Conservation (phyloP, 257 asterid species). For the Scutellaria minor region DNA sequence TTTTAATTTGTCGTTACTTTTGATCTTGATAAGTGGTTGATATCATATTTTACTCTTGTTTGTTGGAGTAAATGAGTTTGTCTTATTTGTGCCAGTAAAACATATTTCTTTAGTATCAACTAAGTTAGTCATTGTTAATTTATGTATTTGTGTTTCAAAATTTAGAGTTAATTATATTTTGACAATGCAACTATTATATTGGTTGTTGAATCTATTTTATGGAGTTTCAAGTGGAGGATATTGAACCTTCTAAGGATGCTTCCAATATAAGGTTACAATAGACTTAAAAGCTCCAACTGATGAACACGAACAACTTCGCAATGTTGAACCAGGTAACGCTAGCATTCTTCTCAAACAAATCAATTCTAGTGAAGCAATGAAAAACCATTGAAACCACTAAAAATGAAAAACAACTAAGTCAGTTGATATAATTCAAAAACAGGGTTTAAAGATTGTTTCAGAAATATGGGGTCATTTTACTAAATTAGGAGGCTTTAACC, state of each 20-base stretch:
- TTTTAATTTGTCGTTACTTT: no score
- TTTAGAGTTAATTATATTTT: no score
- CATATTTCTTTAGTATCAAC: no score
- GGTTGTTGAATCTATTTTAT: no score
- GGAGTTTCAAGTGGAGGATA: neutral
- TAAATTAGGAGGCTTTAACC: neutral
- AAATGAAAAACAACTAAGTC: neutral
- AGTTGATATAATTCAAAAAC: no score
- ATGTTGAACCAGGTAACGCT: neutral
- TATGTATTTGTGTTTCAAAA: no score
- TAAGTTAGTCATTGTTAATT: no score
- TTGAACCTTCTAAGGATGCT: neutral
- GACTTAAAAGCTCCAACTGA: neutral
- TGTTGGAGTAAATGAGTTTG: no score
- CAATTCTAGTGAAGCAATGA: neutral
- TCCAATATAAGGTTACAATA: neutral
- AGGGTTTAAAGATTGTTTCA: neutral
- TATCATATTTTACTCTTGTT: no score
- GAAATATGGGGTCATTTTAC: neutral
- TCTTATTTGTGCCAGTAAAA: no score
- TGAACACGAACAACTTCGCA: neutral
- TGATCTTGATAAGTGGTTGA: no score
- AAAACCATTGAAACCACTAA: neutral
- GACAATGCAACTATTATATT: no score
- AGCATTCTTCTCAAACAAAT: neutral